Conservation (phyloP, 176 grass and related monocot species). For the Neostapfia colusana region DNA sequence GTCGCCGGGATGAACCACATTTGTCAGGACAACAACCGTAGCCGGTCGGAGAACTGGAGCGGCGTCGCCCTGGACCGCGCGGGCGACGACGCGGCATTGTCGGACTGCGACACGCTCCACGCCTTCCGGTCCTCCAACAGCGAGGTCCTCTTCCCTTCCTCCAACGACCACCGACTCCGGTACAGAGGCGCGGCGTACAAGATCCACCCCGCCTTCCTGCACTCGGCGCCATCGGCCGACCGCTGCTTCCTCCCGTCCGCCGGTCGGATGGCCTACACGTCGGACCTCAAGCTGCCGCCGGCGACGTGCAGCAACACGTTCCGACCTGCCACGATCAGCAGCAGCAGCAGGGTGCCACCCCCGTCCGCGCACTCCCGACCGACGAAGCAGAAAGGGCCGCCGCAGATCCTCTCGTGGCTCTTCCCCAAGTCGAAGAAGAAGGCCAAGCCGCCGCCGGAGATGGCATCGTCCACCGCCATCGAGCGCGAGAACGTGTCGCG, state of each 20-base stretch:
- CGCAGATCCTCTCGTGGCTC: slow-evolving; percentile 79
- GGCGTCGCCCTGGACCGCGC: slow-evolving; percentile 23
- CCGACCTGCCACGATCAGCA: slow-evolving; percentile 21
- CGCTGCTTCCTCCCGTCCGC: slow-evolving; percentile 43
- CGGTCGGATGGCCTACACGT: slow-evolving; percentile 38
- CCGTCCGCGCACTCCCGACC: slow-evolving; percentile 32
- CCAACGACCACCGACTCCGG: slow-evolving; percentile 55
- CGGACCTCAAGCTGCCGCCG: slow-evolving; percentile 52
- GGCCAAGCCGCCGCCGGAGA: slow-evolving; percentile 44
- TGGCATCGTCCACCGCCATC: slow-evolving; percentile 44
- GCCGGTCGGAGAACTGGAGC: slow-evolving; percentile 80
- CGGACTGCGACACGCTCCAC: slow-evolving; percentile 50
- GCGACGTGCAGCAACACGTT: slow-evolving; percentile 27
- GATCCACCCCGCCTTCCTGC: slow-evolving; percentile 56
- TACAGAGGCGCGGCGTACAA: slow-evolving; percentile 44
- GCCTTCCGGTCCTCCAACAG: slow-evolving; percentile 69
- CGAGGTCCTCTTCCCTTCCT: slow-evolving; percentile 51
- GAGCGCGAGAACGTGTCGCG: slow-evolving; percentile 75
- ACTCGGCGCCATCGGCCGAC: slow-evolving; percentile 48
- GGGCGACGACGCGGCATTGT: slow-evolving; percentile 47
- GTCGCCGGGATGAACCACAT: slow-evolving; percentile 48
- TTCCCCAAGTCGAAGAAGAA: slow-evolving; percentile 81
- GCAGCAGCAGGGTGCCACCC: slow-evolving; percentile 29
- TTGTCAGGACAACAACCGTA: slow-evolving; percentile 66
- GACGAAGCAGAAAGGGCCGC: slow-evolving; percentile 49